Conservation (phyloP, 2,329 filamentous ascomycete species). For the Curvularia sp. region DNA sequence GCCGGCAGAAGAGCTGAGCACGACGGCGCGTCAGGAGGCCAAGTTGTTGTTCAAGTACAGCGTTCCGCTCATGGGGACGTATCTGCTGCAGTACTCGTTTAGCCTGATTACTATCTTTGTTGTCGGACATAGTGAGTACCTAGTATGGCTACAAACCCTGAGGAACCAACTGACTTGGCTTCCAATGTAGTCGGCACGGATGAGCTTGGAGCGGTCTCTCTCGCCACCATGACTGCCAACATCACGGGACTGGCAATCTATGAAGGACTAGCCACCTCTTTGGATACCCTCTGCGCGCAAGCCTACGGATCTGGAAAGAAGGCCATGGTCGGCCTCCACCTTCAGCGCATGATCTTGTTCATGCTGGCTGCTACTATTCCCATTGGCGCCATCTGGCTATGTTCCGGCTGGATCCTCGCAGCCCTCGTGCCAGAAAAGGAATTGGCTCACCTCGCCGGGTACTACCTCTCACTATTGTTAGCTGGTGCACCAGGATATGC, state of each 20-base stretch:
- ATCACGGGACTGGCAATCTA: slow-evolving; percentile 62
- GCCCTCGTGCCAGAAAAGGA: slow-evolving; percentile 58
- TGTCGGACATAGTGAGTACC: slow-evolving; percentile 55
- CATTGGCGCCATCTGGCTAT: slow-evolving; percentile 59
- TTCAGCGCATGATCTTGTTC: slow-evolving; percentile 62
- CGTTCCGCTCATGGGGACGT: slow-evolving; percentile 61
- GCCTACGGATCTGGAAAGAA: slow-evolving; percentile 60
- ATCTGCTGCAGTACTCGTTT: slow-evolving; percentile 63
- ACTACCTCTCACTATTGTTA: slow-evolving; percentile 59
- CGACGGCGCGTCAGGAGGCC: slow-evolving; percentile 39
- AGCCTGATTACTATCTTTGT: slow-evolving; percentile 61
- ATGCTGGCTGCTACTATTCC: slow-evolving; percentile 59
- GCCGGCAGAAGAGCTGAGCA: slow-evolving; percentile 31
- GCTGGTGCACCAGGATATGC: slow-evolving; percentile 62
- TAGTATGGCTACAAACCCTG: background rate
- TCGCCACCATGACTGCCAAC: slow-evolving; percentile 63
- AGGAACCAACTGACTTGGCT: background rate
- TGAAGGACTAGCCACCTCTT: slow-evolving; percentile 60
- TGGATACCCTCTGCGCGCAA: slow-evolving; percentile 62
- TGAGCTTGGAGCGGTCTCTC: slow-evolving; percentile 61
- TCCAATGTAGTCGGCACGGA: slow-evolving; percentile 53
- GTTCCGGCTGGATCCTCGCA: slow-evolving; percentile 56
- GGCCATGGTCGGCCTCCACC: slow-evolving; percentile 59
- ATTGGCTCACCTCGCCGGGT: slow-evolving; percentile 59
- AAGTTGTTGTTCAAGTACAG: slow-evolving; percentile 54